phyloP scores from a whole-genome alignment of 768 basidiomycete species.

The Boletus insuetus region DNA sequence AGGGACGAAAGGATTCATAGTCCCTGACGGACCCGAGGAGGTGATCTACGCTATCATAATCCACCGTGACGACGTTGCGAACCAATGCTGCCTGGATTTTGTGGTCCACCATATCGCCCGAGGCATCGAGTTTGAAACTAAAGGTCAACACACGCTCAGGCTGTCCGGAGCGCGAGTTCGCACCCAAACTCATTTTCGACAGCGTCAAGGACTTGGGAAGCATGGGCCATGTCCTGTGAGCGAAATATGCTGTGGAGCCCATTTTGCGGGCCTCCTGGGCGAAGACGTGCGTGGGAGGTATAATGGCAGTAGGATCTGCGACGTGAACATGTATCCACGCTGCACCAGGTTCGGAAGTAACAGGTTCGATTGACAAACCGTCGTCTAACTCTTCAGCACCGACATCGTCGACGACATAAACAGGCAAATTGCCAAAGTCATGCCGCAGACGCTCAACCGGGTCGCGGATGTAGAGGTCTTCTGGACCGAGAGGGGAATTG shows the following conservation, averaged over 20 bases:
- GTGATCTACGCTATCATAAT: slow-evolving; percentile 67
- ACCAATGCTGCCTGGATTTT: slow-evolving; percentile 71
- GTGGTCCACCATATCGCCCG: slow-evolving; percentile 68
- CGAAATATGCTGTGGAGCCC: slow-evolving; percentile 59
- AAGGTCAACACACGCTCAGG: slow-evolving; percentile 72
- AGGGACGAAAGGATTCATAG: slow-evolving; percentile 20
- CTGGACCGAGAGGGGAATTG: slow-evolving; percentile 47
- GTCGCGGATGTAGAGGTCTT: slow-evolving; percentile 65
- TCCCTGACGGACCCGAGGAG: slow-evolving; percentile 35
- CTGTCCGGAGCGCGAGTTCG: slow-evolving; percentile 25
- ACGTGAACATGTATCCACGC: slow-evolving; percentile 90
- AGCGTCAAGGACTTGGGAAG: slow-evolving; percentile 61
- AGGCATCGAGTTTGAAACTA: slow-evolving; percentile 62
- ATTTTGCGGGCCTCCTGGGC: slow-evolving; percentile 54
- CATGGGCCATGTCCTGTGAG: slow-evolving; percentile 64
- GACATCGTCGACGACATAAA: slow-evolving; percentile 85
- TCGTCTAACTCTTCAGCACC: slow-evolving; percentile 89
- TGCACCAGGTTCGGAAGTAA: slow-evolving; percentile 53
- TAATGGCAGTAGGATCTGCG: slow-evolving; percentile 82
- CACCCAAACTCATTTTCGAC: slow-evolving; percentile 49
- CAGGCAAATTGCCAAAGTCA: slow-evolving; percentile 79
- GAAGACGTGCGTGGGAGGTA: slow-evolving; percentile 68
- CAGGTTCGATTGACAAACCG: slow-evolving; percentile 79
- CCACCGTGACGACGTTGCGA: slow-evolving; percentile 58
- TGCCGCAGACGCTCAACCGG: slow-evolving; percentile 69